These are phyloP conservation scores for Yamagishiella unicocca DNA, from an alignment of 139 green algal genomes.

Conservation along the genomic window DNA sequence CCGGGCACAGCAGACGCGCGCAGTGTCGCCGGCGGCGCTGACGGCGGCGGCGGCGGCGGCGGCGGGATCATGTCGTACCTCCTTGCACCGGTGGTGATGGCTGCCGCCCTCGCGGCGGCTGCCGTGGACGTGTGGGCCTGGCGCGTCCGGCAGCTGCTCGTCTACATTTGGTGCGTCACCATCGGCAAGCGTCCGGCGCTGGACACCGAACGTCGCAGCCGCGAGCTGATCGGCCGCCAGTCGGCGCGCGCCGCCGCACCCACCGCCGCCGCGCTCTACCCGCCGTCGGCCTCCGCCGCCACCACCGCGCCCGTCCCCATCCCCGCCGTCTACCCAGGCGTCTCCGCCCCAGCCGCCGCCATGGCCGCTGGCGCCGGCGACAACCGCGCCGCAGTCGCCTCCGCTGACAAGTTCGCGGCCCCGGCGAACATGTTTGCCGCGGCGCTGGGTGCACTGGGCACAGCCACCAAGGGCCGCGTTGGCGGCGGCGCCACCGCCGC, in stretches of 20 bases:
- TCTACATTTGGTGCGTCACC: not conserved
- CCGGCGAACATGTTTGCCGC: not conserved
- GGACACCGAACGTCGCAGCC: too few relatives aligned
- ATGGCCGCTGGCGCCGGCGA: not conserved
- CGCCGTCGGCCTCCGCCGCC: not conserved
- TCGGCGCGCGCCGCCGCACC: not conserved
- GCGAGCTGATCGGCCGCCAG: not conserved
- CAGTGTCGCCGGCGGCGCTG: not conserved
- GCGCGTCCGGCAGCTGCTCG: constrained; percentile 17
- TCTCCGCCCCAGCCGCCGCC: not conserved
- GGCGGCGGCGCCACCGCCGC: not conserved
- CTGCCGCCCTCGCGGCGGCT: not conserved
- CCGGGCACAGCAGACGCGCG: not conserved
- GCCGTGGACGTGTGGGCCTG: constrained; percentile 20
- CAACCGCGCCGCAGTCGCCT: not conserved
- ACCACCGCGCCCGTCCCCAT: not conserved
- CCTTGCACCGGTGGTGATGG: not conserved
- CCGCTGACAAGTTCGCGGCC: not conserved
- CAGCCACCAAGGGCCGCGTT: not conserved
- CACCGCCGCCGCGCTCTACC: not conserved
- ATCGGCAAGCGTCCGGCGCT: too few relatives aligned
- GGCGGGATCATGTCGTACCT: not conserved
- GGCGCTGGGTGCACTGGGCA: not conserved
- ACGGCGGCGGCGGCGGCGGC: not conserved
- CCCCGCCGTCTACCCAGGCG: not conserved